Evolutionary conservation across 2,329 filamentous ascomycete genomes (phyloP), one percentile per base, ranked within the genome.

Genomic region (Penicillium sp.): DNA sequence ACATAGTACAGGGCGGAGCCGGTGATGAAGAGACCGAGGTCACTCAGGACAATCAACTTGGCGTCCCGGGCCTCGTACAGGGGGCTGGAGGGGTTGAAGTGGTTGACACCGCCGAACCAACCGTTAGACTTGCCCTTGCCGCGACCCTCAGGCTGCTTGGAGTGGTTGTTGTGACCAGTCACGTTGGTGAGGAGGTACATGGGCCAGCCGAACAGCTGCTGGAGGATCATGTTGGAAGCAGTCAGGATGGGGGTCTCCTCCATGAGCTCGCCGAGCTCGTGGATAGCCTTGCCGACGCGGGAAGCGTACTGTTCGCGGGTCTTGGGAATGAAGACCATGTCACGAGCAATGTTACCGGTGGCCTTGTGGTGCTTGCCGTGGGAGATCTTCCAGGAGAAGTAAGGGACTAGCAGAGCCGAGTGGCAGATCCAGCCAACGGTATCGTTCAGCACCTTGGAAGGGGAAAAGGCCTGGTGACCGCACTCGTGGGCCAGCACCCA

Each of bases 361-460:
- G 92, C 91, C 84, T 97, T 97, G 89, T 99, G 94, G 81, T 99
- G 94, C 85, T 96, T 96, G 80, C 91, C 89, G 80, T 99, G 94
- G 62, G 91, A 96, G 77, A 97, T 92, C 80, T 99, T 96, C 94
- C 94, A 99, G 71, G 91, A 96, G 80, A 97, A 99, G 80, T 97
- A 99, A 18, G 94, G 94, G 42, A 99, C 93, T 50, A 97, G 81
- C 32, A 97, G 85, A 37, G 85, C 75, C 30, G 92, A 96, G 80
- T 97, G 93, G 64, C 90, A 84, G 71, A 96, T 74, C 90, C 90
- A 97, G 67, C 93, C 93, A 52, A 94, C 91, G 21, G 89, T 84
- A 75, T 97, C 91, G 79, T 97, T 97, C 71, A 97, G 76, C 9
- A 85, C 78, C 79, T 90, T 93, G 67, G 90, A 97, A n/a, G 89